phyloP scores from a whole-genome alignment of 768 basidiomycete species.

The Fistulinella prunicolor region DNA sequence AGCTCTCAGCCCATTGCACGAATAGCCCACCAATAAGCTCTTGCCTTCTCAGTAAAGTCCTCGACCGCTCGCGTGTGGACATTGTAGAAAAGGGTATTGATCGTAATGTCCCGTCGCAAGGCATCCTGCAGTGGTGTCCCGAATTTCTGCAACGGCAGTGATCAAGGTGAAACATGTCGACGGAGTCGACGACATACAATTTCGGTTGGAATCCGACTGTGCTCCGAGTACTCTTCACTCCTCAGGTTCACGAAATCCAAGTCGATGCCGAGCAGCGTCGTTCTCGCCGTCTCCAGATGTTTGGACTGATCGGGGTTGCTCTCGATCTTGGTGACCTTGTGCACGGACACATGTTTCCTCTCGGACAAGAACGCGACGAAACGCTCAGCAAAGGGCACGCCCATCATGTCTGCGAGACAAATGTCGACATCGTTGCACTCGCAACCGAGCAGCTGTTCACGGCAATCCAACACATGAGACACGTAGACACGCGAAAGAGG shows the following conservation, averaged over 20 bases:
- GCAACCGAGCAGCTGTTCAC: conserved; percentile 66
- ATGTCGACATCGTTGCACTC: conserved; percentile 93
- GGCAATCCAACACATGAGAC: conserved; percentile 13
- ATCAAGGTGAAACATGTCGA: neutral
- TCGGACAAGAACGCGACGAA: conserved; percentile 57
- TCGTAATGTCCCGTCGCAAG: conserved; percentile 85
- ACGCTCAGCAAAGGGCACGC: conserved; percentile 79
- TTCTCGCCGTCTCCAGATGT: conserved; percentile 93
- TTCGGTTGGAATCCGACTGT: conserved; percentile 85
- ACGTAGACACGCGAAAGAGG: conserved; percentile 3
- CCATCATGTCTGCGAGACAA: conserved; percentile 87
- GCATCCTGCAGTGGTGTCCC: conserved; percentile 94
- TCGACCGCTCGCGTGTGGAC: conserved; percentile 83
- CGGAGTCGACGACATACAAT: conserved; percentile 53
- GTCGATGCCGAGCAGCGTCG: conserved; percentile 74
- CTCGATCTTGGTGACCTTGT: conserved; percentile 77
- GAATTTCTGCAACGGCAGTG: conserved; percentile 55
- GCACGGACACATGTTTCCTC: conserved; percentile 28
- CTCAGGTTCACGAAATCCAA: conserved; percentile 93
- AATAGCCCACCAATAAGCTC: neutral
- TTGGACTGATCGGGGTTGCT: conserved; percentile 97
- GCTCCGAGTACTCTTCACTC: conserved; percentile 85
- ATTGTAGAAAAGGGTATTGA: conserved; percentile 96
- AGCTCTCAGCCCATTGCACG: conserved; percentile 8
- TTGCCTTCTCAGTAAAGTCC: conserved; percentile 78